Conservation (phyloP, 352 stramenopile species). For the Phytopythium vexans region DNA sequence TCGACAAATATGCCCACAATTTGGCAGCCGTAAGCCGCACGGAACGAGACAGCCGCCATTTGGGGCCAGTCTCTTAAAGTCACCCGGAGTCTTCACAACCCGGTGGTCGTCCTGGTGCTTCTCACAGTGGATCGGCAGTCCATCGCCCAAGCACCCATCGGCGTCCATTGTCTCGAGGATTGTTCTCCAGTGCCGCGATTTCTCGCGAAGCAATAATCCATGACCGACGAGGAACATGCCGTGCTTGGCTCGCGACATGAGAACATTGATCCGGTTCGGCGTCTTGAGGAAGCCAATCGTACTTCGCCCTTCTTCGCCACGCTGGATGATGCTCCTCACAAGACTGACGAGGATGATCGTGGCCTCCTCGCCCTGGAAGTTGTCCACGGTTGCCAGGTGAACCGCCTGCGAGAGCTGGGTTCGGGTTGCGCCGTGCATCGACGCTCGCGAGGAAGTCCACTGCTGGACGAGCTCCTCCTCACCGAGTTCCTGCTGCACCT, state of each 20-base stretch:
- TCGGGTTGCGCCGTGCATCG: slow-evolving; percentile 17
- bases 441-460: slow-evolving; percentile 1
- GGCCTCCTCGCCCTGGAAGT: slow-evolving; percentile 80
- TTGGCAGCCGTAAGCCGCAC: slow-evolving; percentile 46
- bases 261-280: slow-evolving; percentile 67
- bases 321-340: slow-evolving; percentile 53
- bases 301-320: slow-evolving; percentile 12
- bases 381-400: slow-evolving; percentile 56
- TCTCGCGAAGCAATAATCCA: slow-evolving; percentile 24
- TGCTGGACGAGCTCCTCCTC: slow-evolving; percentile 13
- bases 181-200: slow-evolving; percentile 40
- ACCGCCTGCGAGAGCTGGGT: slow-evolving; percentile 27
- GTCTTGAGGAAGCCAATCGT: slow-evolving; percentile 77
- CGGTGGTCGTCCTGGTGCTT: slow-evolving; percentile 24
- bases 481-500: slow-evolving; percentile 40
- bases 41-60: slow-evolving; percentile 66
- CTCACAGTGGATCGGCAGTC: slow-evolving; percentile 41
- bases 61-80: slow-evolving; percentile 48
- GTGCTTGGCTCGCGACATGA: slow-evolving; percentile 57
- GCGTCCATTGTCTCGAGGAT: slow-evolving; percentile 57
- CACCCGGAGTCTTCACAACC: slow-evolving; percentile 13
- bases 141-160: slow-evolving; percentile 33
- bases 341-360: slow-evolving; percentile 60
- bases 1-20: slow-evolving; percentile 45
- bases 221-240: slow-evolving; percentile 64